Evolutionary conservation across 2,329 filamentous ascomycete species (phyloP).

Genomic region (Alternaria brassicicola): DNA sequence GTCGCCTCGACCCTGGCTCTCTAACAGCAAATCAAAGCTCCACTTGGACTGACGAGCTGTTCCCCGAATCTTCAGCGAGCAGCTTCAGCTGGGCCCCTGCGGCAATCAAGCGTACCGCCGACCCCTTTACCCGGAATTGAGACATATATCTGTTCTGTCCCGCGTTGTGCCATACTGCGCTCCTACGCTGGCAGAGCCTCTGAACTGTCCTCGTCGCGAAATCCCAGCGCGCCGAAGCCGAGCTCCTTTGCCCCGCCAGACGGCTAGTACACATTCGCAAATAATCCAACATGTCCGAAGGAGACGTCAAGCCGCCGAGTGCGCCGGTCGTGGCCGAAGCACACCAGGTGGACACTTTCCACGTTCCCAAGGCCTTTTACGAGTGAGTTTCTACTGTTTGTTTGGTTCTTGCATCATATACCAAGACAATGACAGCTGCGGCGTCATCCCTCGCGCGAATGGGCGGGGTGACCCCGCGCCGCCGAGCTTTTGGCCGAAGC

Average conservation of each 20-base stretch:
- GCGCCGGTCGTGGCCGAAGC: constrained; percentile 70
- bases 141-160: constrained; percentile 29
- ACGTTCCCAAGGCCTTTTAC: constrained; percentile 60
- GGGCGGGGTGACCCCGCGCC: constrained; percentile 46
- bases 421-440: constrained; percentile 19
- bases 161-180: constrained; percentile 10
- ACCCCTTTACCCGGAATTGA: constrained; percentile 48
- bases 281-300: constrained; percentile 52
- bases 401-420: constrained; percentile 29
- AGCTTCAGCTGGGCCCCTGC: constrained; percentile 35
- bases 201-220: constrained; percentile 6
- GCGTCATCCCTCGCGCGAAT: constrained; percentile 17
- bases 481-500: constrained; percentile 13
- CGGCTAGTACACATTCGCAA: constrained; percentile 11
- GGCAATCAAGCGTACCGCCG: constrained; percentile 37
- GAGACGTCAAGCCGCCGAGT: constrained; percentile 45
- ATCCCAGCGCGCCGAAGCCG: constrained; percentile 16
- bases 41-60: constrained; percentile 33
- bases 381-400: constrained; percentile 43
- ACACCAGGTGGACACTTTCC: constrained; percentile 75
- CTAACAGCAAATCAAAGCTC: constrained; percentile 21
- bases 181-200: neutral
- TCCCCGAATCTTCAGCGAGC: constrained; percentile 31
- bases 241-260: constrained; percentile 10
- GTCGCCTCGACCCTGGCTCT: neutral